phyloP scores from a whole-genome alignment of 2,329 filamentous ascomycete species.

The Colletotrichum chrysophilum region DNA sequence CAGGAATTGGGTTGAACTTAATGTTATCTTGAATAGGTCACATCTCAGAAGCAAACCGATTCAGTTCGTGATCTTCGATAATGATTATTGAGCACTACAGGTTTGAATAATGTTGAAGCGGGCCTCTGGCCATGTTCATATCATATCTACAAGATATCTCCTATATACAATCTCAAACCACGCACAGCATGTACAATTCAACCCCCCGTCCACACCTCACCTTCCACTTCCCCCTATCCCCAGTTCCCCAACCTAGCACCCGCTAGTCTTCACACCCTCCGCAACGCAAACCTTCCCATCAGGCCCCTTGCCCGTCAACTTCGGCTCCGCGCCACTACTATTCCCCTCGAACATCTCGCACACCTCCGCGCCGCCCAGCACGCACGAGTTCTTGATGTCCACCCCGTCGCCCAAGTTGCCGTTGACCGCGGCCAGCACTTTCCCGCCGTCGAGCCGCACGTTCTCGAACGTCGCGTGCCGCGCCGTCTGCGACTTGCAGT shows the following conservation, averaged over 20 bases:
- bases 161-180: background rate
- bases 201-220: too few relatives aligned
- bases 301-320: conserved; percentile 7
- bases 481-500: conserved; percentile 44
- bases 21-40: background rate
- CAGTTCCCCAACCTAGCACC: background rate
- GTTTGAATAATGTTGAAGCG: background rate
- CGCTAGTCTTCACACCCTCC: conserved; percentile 7
- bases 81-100: background rate
- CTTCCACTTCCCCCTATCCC: background rate
- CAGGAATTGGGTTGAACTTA: background rate
- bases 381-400: conserved; percentile 22
- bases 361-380: conserved; percentile 16
- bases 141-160: background rate
- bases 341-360: conserved; percentile 20
- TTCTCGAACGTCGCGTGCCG: conserved; percentile 50
- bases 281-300: conserved; percentile 18
- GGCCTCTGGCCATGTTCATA: background rate
- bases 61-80: background rate
- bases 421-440: conserved; percentile 45
- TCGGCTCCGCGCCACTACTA: conserved; percentile 5
- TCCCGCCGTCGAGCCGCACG: conserved; percentile 44
- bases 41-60: background rate
- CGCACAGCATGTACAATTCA: background rate
- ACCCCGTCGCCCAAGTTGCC: conserved; percentile 35